Evolutionary conservation across 2,329 filamentous ascomycete species (phyloP), one percentile per base, ranked within the genome.

Genomic region (Pezicula neosporulosa): DNA sequence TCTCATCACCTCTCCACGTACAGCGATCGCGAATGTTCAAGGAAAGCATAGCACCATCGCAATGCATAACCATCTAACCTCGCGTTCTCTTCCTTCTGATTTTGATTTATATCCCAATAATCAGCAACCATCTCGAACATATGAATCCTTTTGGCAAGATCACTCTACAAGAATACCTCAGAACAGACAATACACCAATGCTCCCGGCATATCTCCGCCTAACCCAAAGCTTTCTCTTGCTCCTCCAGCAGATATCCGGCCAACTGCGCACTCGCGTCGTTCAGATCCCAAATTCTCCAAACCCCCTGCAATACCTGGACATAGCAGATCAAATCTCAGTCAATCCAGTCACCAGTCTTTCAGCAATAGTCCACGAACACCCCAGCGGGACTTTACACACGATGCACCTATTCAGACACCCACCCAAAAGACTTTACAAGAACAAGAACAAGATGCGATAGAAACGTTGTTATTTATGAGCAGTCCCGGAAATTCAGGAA

Each of bases 391-490:
- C n/a, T 53, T 54, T 16, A 56, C 53, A 53, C 57, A 59, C 9
- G 56, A 55, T 38, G 30, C 44, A 10, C 19, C 51, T 15, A 70
- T 87, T 4, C 83, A 84, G 54, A 88, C 86, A 28, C 85, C 65
- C 24, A 58, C 85, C 1, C 85, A 85, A 50, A 85, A 89, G 56
- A 83, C 83, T 19, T 72, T 81, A 8, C 81, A 87, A 47, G 89
- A 94, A 8, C 81, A 87, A 47, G 89, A 94, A 64, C 87, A 91
- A 63, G 89, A 93, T 61, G 89, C 89, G 6, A 83, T 93, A 44
- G 89, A 92, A 64, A 87, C 87, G 1, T 70, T 94, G 21, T 74
- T 93, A 24, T 91, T 92, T 63, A 87, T 94, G 83, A 90, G 88
- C 62, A 89, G 86, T 56, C 87, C 87, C 0, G 85, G 85, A 15